Evolutionary conservation across 148 eudicot species (phyloP), one percentile per base, ranked within the genome.

Genomic region (Rhododendron ferrugineum): DNA sequence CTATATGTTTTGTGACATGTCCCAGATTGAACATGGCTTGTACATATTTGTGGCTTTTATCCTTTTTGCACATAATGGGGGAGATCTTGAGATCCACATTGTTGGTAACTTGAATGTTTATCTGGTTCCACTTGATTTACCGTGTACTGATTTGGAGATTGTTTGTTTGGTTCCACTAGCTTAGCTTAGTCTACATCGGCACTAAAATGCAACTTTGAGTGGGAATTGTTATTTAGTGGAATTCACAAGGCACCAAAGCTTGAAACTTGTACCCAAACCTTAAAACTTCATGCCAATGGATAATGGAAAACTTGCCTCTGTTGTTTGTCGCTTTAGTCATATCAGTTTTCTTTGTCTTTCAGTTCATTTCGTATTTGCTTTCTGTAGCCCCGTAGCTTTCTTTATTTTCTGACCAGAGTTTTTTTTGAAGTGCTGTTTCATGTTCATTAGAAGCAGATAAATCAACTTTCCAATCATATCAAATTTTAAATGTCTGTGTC

Each of bases 401-500:
- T 73, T 68, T 73, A 15, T 16, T 13, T 40, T 37, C 26, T 50
- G 37, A 66, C 46, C 36, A 6, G 11, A 32, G n/a, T 52, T 30
- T 8, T 18, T 18, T 26, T 32, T 20, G 40, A 81, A 18, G 83
- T 74, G 56, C 14, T n/a, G 49, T 84, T 76, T 42, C 66, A 78
- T 84, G 4, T n/a, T 60, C 30, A 62, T 26, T 32, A 40, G 66
- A 37, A 36, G 79, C 28, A 18, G 26, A 78, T 78, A 7, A 46
- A 78, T 78, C 81, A 78, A 4, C 32, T 28, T 49, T 79, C 28
- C 40, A 26, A 40, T 44, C 62, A 2, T 6, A 42, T 50, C 9
- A 15, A 47, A 11, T 44, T 78, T 28, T 78, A 78, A 46, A 40
- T 78, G 14, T 44, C 40, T 68, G 34, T 77, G 50, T 64, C 91